Evolutionary conservation across 2,329 filamentous ascomycete genomes (phyloP).

Genomic region (Ophiocordyceps camponoti-floridani): DNA sequence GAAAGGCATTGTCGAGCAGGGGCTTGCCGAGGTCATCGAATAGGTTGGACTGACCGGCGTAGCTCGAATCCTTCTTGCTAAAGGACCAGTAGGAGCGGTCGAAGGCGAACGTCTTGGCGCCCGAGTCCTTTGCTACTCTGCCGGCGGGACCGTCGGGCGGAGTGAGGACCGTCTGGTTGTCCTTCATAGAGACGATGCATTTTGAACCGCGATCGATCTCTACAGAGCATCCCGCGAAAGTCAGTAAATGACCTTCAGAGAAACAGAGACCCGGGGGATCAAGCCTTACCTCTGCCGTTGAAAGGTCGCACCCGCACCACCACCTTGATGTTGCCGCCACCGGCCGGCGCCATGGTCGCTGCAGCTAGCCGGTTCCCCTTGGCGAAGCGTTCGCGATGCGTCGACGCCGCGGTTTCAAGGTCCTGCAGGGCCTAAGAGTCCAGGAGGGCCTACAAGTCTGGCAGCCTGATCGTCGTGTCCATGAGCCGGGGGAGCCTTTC

Average conservation of each 20-base stretch:
- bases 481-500: too few species aligned
- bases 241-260: neutral
- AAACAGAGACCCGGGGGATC: neutral
- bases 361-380: slow-evolving; percentile 13
- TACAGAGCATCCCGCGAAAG: slow-evolving; percentile 18
- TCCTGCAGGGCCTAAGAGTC: neutral
- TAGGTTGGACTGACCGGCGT: slow-evolving; percentile 77
- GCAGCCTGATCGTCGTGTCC: too few species aligned
- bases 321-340: slow-evolving; percentile 97
- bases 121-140: slow-evolving; percentile 54
- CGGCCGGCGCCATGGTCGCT: slow-evolving; percentile 28
- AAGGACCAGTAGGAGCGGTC: slow-evolving; percentile 99
- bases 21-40: slow-evolving; percentile 79
- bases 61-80: slow-evolving; percentile 60
- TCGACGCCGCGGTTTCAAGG: slow-evolving; percentile 3
- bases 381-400: slow-evolving; percentile 8
- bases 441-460: neutral
- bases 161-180: slow-evolving; percentile 69
- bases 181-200: slow-evolving; percentile 97
- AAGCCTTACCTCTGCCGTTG: slow-evolving; percentile 63
- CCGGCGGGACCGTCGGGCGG: slow-evolving; percentile 45
- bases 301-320: slow-evolving; percentile 94
- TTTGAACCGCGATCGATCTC: slow-evolving; percentile 81
- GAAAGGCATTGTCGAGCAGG: slow-evolving; percentile 91
- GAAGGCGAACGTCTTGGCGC: slow-evolving; percentile 79